Evolutionary conservation across 1,284 basidiomycete species (phyloP).

Genomic region (Pseudozyma hubeiensis): DNA sequence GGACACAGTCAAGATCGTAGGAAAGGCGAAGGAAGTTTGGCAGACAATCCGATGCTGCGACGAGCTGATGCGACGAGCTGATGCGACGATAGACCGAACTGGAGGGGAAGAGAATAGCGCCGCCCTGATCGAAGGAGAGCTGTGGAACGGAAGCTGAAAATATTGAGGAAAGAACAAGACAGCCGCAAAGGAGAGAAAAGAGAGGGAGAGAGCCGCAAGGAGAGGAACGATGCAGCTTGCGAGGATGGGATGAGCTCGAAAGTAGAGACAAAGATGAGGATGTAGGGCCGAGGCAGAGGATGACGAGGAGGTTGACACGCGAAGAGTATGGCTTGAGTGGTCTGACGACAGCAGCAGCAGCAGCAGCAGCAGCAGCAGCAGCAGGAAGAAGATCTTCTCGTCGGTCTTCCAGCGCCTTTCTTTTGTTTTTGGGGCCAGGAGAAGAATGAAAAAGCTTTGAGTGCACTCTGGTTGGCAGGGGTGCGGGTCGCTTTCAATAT

Average conservation of each 20-base stretch:
- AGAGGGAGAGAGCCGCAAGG: background rate
- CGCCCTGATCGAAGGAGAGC: too few relatives aligned
- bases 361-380: background rate
- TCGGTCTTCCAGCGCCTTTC: background rate
- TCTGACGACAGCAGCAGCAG: conserved; percentile 4
- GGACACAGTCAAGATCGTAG: background rate
- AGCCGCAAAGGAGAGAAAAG: background rate
- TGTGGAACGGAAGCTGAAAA: too few relatives aligned
- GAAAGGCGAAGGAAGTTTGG: background rate
- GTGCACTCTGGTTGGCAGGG: conserved; percentile 7
- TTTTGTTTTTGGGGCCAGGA: background rate
- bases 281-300: background rate
- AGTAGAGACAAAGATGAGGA: background rate
- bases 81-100: background rate
- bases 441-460: conserved; percentile 11
- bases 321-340: background rate
- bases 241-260: background rate
- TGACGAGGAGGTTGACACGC: conserved; percentile 11
- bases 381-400: conserved; percentile 1
- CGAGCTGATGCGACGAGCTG: background rate
- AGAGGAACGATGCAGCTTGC: background rate
- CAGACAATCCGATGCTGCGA: background rate
- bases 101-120: too few relatives aligned
- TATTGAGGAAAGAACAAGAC: too few relatives aligned
- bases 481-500: conserved; percentile 19